phyloP scores from a whole-genome alignment of 768 basidiomycete species.

The Suillus subluteus region DNA sequence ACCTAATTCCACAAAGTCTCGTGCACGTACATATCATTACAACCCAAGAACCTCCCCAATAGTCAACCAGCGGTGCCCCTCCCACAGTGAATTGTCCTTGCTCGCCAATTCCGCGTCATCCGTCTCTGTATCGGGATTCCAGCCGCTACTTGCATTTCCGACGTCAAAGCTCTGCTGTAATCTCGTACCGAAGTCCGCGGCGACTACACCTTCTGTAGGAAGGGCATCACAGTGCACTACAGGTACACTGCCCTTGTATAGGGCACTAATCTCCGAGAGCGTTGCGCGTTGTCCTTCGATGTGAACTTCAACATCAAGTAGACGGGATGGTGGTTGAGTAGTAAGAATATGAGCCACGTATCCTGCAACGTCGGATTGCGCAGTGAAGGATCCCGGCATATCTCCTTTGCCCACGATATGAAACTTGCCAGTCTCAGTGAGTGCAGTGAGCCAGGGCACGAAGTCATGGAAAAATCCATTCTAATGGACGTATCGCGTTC shows the following conservation, averaged over 20 bases:
- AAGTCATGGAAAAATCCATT: constrained; percentile 25
- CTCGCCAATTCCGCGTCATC: constrained; percentile 20
- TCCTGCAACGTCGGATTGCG: constrained; percentile 29
- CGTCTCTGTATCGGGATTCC: constrained; percentile 21
- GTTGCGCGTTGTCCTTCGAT: constrained; percentile 26
- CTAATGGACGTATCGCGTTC: constrained; percentile 16
- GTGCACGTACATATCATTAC: background rate
- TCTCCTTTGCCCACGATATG: constrained; percentile 30
- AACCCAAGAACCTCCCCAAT: constrained; percentile 14
- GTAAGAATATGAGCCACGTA: constrained; percentile 31
- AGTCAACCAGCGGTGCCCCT: constrained; percentile 26
- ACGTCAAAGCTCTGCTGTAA: constrained; percentile 20
- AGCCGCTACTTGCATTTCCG: constrained; percentile 24
- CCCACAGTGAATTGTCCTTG: constrained; percentile 24
- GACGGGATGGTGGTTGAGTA: constrained; percentile 15
- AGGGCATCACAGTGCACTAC: constrained; percentile 19
- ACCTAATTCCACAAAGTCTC: background rate
- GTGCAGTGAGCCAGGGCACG: constrained; percentile 20
- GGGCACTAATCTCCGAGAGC: constrained; percentile 19
- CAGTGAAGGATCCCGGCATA: constrained; percentile 27
- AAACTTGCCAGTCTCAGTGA: constrained; percentile 20
- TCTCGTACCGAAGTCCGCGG: constrained; percentile 16
- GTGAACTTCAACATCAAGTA: constrained; percentile 23
- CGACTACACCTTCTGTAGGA: constrained; percentile 13
- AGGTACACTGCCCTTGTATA: constrained; percentile 8